Evolutionary conservation across 1,284 basidiomycete species (phyloP).

Genomic region (Phellopilus nigrolimitatus): DNA sequence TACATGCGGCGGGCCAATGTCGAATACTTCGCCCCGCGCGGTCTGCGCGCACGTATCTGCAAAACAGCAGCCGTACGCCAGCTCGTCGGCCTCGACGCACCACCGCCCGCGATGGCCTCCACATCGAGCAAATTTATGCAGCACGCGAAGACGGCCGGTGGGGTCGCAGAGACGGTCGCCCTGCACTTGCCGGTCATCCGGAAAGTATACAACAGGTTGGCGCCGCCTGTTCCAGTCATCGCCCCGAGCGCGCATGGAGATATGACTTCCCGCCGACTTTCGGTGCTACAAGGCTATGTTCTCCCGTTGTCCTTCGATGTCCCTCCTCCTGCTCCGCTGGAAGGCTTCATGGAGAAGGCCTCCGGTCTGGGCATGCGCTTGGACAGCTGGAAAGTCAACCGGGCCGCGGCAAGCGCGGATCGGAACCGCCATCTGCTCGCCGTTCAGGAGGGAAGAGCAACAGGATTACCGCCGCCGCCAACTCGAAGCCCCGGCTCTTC

Average conservation of each 20-base stretch:
- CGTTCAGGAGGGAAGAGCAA: too few relatives aligned
- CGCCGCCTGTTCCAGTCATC: background rate
- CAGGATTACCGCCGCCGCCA: too few relatives aligned
- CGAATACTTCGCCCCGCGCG: too few relatives aligned
- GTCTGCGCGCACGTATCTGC: too few relatives aligned
- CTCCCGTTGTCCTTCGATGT: background rate
- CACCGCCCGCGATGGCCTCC: background rate
- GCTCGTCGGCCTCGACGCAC: slow-evolving; percentile 15
- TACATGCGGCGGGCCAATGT: too few relatives aligned
- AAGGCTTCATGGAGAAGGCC: background rate
- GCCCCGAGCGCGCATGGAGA: background rate
- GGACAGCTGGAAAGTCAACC: background rate
- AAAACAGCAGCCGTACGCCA: slow-evolving; percentile 21
- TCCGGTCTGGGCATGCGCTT: too few relatives aligned
- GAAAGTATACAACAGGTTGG: background rate
- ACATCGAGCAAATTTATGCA: background rate
- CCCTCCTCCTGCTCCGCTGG: background rate
- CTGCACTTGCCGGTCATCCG: background rate
- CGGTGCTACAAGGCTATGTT: background rate
- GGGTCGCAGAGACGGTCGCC: background rate
- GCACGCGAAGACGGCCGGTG: too few relatives aligned
- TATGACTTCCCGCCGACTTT: background rate
- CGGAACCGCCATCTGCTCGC: too few relatives aligned
- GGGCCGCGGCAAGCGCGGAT: too few relatives aligned
- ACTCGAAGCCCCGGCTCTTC: too few relatives aligned